A percentile compares a stretch with the other conserved stretches of the same genome.
These are phyloP conservation scores for Diaporthe longicolla DNA, from an alignment of 2,329 filamentous ascomycete species.

Conservation along the genomic window DNA sequence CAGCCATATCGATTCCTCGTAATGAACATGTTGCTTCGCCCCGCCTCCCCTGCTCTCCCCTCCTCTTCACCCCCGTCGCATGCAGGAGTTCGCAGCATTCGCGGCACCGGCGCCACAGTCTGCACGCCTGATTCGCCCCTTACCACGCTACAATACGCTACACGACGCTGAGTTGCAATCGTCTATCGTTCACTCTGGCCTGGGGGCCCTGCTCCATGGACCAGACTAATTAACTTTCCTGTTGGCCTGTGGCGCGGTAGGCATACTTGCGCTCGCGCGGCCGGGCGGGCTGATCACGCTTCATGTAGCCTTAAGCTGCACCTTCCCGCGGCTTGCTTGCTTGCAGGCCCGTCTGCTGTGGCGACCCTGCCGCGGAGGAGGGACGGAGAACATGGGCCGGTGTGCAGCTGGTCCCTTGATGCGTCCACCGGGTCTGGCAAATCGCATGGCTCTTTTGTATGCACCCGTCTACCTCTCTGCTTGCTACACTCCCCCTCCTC, in stretches of 20 bases:
- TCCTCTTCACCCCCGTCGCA: neutral
- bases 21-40: slow-evolving; percentile 28
- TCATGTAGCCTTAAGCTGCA: neutral
- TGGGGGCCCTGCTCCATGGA: neutral
- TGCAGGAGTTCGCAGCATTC: slow-evolving; percentile 30
- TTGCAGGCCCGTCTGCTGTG: neutral
- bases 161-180: neutral
- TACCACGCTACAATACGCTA: slow-evolving; percentile 13
- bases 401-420: slow-evolving; percentile 28
- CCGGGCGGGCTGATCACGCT: neutral
- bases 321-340: slow-evolving; percentile 8
- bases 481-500: neutral
- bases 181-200: neutral
- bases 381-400: neutral
- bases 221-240: neutral
- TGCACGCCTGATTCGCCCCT: slow-evolving; percentile 12
- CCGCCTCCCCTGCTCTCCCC: neutral
- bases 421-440: slow-evolving; percentile 9
- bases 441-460: neutral
- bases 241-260: slow-evolving; percentile 15
- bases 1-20: slow-evolving; percentile 27
- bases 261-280: neutral
- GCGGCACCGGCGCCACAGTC: slow-evolving; percentile 19
- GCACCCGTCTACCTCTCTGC: neutral
- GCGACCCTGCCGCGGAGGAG: neutral